A percentile compares a stretch with the other conserved stretches of the same genome.
phyloP scores from a whole-genome alignment of 352 stramenopile genomes.

The Pythium sukuiense region DNA sequence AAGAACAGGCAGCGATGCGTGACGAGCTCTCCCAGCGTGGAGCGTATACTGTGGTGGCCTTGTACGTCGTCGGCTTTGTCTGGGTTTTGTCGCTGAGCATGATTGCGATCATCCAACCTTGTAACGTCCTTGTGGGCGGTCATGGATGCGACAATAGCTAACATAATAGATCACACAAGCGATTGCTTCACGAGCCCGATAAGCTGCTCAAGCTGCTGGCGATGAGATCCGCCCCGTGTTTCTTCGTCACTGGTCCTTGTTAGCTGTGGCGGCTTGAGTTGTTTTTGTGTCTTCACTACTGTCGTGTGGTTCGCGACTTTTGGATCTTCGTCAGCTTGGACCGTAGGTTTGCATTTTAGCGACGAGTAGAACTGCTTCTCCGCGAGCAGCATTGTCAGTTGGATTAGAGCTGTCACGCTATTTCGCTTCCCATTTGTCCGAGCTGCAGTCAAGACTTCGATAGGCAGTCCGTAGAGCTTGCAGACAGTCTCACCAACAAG shows the following conservation, averaged over 20 bases:
- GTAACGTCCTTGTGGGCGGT: slow-evolving; percentile 63
- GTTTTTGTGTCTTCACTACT: slow-evolving; percentile 1
- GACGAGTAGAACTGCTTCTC: slow-evolving; percentile 16
- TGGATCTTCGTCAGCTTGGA: slow-evolving; percentile 1
- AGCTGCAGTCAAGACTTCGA: neutral
- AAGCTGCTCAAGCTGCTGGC: slow-evolving; percentile 48
- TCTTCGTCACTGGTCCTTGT: neutral
- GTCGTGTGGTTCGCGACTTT: neutral
- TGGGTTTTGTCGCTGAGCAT: slow-evolving; percentile 69
- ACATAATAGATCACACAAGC: slow-evolving; percentile 10
- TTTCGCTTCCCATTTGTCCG: slow-evolving; percentile 10
- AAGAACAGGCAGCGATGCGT: slow-evolving; percentile 52
- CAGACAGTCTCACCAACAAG: slow-evolving; percentile 26
- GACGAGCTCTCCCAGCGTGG: slow-evolving; percentile 45
- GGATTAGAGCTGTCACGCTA: slow-evolving; percentile 28
- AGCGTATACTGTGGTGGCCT: slow-evolving; percentile 32
- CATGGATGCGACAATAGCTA: slow-evolving; percentile 35
- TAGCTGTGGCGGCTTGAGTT: neutral
- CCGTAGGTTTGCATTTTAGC: neutral
- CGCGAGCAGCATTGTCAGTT: slow-evolving; percentile 18
- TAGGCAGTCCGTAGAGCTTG: slow-evolving; percentile 24
- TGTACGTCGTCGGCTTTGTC: slow-evolving; percentile 61
- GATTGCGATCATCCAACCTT: slow-evolving; percentile 63
- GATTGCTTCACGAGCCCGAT: slow-evolving; percentile 51
- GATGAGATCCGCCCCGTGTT: neutral